Conservation (phyloP, 805 yeast genomes). For the Candida sphagnicola region DNA sequence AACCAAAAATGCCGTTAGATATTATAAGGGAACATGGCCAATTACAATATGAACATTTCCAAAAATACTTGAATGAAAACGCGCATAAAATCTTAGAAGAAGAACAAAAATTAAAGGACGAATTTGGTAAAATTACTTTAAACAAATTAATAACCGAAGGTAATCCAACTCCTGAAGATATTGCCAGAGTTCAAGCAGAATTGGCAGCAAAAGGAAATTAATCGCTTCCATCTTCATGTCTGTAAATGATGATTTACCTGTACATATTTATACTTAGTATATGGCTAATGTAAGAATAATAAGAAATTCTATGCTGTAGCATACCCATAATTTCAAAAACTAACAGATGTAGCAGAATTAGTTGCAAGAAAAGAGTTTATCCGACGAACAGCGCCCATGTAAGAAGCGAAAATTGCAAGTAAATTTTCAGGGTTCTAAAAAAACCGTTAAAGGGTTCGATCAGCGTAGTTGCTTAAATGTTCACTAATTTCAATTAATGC, state of each 20-base stretch:
- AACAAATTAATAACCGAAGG: slow-evolving; percentile 85
- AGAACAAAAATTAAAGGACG: slow-evolving; percentile 80
- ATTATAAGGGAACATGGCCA: slow-evolving; percentile 89
- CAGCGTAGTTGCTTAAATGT: too few species aligned
- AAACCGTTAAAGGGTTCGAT: too few species aligned
- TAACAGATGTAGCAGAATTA: too few species aligned
- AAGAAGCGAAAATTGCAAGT: too few species aligned
- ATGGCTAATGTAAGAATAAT: background rate
- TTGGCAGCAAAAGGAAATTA: slow-evolving; percentile 11
- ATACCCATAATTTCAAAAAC: too few species aligned
- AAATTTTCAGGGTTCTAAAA: too few species aligned
- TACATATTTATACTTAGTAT: background rate
- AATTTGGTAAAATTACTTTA: slow-evolving; percentile 76
- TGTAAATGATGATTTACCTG: background rate
- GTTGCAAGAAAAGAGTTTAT: too few species aligned
- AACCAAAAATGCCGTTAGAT: slow-evolving; percentile 80
- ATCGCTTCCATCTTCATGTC: too few species aligned
- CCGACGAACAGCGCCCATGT: too few species aligned
- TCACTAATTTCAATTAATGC: too few species aligned
- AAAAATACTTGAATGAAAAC: slow-evolving; percentile 54
- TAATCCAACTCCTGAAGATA: slow-evolving; percentile 69
- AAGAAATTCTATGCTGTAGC: too few species aligned
- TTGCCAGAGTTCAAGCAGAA: slow-evolving; percentile 40
- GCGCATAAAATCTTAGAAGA: slow-evolving; percentile 72
- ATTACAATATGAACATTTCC: slow-evolving; percentile 78